Evolutionary conservation across 176 grass and related monocot species (phyloP).

Genomic region (Avena atlantica): DNA sequence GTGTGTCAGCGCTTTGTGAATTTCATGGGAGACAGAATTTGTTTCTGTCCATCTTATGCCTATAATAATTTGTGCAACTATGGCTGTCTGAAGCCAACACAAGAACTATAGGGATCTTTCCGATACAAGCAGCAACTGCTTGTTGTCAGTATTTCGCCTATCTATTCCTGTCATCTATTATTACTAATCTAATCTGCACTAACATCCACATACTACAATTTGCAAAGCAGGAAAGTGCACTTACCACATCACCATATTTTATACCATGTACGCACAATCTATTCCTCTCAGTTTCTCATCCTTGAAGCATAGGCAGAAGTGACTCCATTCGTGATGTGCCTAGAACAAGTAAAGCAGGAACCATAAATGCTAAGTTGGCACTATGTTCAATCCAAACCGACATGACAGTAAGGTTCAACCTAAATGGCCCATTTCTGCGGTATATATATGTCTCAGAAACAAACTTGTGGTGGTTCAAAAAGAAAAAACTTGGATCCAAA

Average conservation of each 20-base stretch:
- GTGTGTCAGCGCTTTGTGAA: too few relatives aligned
- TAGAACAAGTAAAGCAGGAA: slow-evolving; percentile 41
- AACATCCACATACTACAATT: slow-evolving; percentile 19
- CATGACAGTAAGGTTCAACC: not conserved
- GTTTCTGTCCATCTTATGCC: too few relatives aligned
- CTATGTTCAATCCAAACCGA: too few relatives aligned
- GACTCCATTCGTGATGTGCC: slow-evolving; percentile 75
- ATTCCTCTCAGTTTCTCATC: slow-evolving; percentile 69
- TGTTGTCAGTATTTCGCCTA: too few relatives aligned
- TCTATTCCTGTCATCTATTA: not conserved
- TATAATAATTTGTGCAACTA: too few relatives aligned
- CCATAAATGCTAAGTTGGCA: too few relatives aligned
- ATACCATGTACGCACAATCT: slow-evolving; percentile 66
- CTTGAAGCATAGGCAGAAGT: slow-evolving; percentile 86
- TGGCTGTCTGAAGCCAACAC: too few relatives aligned
- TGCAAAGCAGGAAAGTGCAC: slow-evolving; percentile 16
- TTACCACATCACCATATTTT: slow-evolving; percentile 80
- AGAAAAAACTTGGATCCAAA: not conserved
- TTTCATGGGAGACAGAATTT: too few relatives aligned
- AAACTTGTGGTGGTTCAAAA: not conserved
- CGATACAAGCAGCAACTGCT: too few relatives aligned
- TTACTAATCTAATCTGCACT: slow-evolving; percentile 29
- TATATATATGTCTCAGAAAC: too few relatives aligned
- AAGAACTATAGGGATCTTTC: too few relatives aligned
- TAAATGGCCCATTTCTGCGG: not conserved